Evolutionary conservation across 2,329 filamentous ascomycete species (phyloP).

Genomic region (Hymenoscyphus albidus): DNA sequence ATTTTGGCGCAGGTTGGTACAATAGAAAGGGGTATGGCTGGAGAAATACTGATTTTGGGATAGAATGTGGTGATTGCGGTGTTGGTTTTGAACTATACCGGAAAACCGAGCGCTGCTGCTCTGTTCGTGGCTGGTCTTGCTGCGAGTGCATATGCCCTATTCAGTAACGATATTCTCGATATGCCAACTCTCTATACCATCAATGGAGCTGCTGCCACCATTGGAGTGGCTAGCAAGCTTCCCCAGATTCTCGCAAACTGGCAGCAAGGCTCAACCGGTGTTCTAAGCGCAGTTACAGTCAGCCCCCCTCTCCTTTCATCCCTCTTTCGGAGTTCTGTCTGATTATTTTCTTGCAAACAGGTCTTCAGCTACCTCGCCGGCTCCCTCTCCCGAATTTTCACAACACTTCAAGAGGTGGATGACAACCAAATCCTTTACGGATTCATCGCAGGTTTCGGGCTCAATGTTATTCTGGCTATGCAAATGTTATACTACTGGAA

Average conservation of each 20-base stretch:
- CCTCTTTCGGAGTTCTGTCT: not conserved
- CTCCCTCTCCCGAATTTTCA: conserved; percentile 92
- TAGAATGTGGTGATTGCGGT: conserved; percentile 86
- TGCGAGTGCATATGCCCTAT: conserved; percentile 64
- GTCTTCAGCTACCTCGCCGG: conserved; percentile 98
- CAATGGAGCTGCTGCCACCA: conserved; percentile 76
- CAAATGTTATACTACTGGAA: conserved; percentile 99
- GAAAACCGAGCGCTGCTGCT: conserved; percentile 63
- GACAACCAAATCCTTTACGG: conserved; percentile 95
- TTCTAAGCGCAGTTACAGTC: conserved; percentile 94
- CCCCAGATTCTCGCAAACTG: conserved; percentile 90
- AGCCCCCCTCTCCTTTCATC: conserved; percentile 35
- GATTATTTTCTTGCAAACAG: conserved; percentile 43
- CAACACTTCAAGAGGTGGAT: conserved; percentile 93
- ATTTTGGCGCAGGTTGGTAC: conserved; percentile 61
- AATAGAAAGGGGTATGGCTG: not conserved
- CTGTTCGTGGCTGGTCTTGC: conserved; percentile 76
- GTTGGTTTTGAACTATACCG: conserved; percentile 79
- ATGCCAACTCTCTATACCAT: conserved; percentile 49
- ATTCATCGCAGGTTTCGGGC: conserved; percentile 84
- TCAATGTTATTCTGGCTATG: conserved; percentile 79
- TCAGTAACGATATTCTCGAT: conserved; percentile 64
- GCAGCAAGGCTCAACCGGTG: conserved; percentile 81
- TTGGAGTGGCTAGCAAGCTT: conserved; percentile 86
- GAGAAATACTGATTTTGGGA: not conserved